Evolutionary conservation across 2,329 filamentous ascomycete genomes (phyloP).

Genomic region (Pseudogymnoascus pannorum): DNA sequence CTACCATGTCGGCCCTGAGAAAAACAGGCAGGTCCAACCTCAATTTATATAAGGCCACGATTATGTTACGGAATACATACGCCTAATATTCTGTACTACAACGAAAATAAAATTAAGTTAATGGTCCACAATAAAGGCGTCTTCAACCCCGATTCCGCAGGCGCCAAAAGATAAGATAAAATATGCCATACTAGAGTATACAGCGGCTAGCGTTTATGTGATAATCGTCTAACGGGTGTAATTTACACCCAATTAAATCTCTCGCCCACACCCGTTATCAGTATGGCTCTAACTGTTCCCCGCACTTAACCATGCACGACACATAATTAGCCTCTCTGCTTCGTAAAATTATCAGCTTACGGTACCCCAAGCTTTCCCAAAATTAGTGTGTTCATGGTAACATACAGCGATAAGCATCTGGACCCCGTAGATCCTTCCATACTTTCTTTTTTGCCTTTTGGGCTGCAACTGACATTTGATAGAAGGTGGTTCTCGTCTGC

Average conservation of each 20-base stretch:
- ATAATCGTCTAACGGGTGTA: not conserved
- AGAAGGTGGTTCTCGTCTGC: not conserved
- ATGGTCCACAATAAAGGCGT: not conserved
- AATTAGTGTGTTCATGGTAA: not conserved
- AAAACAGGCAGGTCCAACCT: not conserved
- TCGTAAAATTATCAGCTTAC: slow-evolving; percentile 8
- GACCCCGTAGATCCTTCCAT: slow-evolving; percentile 7
- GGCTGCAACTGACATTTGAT: not conserved
- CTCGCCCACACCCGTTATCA: not conserved
- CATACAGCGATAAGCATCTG: slow-evolving; percentile 2
- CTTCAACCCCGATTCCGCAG: not conserved
- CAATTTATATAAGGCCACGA: not conserved
- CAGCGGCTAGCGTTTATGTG: not conserved
- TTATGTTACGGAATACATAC: slow-evolving; percentile 2
- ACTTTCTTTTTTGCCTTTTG: not conserved
- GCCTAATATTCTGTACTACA: not conserved
- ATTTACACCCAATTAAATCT: not conserved
- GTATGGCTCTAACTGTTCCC: not conserved
- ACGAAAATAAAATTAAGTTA: not conserved
- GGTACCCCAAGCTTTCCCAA: not conserved
- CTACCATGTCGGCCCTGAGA: not conserved
- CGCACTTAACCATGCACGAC: slow-evolving; percentile 3
- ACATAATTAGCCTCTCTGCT: slow-evolving; percentile 1
- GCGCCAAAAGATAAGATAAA: not conserved
- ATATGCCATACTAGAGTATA: not conserved